Base-by-base conservation (phyloP, 768 basidiomycete genomes). In the Boletus vermiculosoides region DNA sequence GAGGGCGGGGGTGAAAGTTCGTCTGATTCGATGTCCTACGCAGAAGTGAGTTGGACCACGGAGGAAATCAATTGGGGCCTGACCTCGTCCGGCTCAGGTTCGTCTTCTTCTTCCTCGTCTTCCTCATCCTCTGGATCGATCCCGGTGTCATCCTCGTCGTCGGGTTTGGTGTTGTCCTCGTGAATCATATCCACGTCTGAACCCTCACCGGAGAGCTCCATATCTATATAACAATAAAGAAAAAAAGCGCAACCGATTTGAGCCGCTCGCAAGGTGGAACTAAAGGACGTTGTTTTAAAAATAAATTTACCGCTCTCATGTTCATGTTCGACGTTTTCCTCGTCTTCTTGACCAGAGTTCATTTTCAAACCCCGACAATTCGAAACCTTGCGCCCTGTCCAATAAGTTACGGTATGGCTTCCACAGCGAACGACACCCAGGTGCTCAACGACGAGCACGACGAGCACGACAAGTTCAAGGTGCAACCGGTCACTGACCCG, bases 91-190 rank as follows among this genome's bases (percentile, higher is more conserved):
- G 48, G 52, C 22, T 63, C 61, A 7, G 55, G 52, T 36, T 63
- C 63, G 15, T 25, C 25, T 56, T 56, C 9, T 68, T 63, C 64
- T 1, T 70, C 75, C 18, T 75, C 73, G 4, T 69, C 71, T 4
- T 63, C 64, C 1, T 70, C 75, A 8, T 75, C 73, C 4, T 72
- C 73, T 12, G 56, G 64, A 4, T 71, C 77, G 15, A 61, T 61
- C 2, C 71, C 67, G 18, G 69, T 70, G 39, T 76, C 73, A 22
- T 76, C 80, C 50, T 78, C 76, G 2, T 73, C 71, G 22, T 71
- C 69, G 18, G 60, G 63, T 23, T 72, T 71, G 1, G 70, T 65
- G 16, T 66, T 68, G 15, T 73, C 53, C 64, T 72, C 50, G 45
- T 58, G 58, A 30, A 57, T 76, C 61, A 74, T 76, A 10, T 77